Conservation (phyloP, 345 rosid genomes). For the Salix viminalis region DNA sequence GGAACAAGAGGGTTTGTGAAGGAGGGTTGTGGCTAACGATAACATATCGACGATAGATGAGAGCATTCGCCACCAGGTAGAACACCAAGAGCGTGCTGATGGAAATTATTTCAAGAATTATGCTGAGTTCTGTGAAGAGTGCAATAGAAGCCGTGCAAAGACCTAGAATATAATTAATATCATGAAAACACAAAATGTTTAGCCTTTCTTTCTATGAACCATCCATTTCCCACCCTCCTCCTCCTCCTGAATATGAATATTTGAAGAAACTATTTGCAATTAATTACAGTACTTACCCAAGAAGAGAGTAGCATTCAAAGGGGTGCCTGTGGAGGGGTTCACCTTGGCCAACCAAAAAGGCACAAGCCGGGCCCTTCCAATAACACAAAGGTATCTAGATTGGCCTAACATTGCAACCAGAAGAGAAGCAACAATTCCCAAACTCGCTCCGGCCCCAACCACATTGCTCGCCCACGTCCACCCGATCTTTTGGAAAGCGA, state of each 20-base stretch:
- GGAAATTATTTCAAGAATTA: constrained; percentile 65
- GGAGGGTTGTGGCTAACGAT: constrained; percentile 45
- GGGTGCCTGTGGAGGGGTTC: constrained; percentile 92
- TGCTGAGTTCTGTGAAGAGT: constrained; percentile 68
- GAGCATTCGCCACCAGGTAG: constrained; percentile 86
- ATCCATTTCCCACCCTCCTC: no score
- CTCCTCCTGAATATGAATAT: no score
- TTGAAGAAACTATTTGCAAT: neutral
- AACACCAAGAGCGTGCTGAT: constrained; percentile 83
- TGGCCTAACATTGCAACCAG: constrained; percentile 96
- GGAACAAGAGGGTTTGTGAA: constrained; percentile 55
- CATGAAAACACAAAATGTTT: neutral
- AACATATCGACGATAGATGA: constrained; percentile 60
- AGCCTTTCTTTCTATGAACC: neutral
- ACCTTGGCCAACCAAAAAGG: constrained; percentile 92
- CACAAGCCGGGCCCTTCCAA: constrained; percentile 77
- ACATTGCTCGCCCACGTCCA: constrained; percentile 89
- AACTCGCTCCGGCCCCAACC: constrained; percentile 89
- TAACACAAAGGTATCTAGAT: constrained; percentile 94
- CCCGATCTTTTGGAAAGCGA: constrained; percentile 56
- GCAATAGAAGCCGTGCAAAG: constrained; percentile 89
- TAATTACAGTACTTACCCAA: constrained; percentile 47
- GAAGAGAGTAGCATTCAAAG: constrained; percentile 88
- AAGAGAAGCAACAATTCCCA: constrained; percentile 92
- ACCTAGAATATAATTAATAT: constrained; percentile 46